Conservation (phyloP, 306 rosid species). For the Fagus sylvatica region DNA sequence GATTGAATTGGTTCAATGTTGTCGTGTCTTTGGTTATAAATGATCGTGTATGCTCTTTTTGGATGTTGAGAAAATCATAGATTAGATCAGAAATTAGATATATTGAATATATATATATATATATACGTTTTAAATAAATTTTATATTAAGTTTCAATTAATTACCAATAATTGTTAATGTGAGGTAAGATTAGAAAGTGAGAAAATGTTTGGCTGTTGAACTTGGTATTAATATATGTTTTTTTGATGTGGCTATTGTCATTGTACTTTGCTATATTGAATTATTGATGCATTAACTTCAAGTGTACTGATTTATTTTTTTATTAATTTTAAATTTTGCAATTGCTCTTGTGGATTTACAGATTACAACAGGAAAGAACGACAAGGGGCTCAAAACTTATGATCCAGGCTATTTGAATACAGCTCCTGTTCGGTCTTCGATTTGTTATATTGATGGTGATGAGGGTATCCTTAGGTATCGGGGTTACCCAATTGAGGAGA, state of each 20-base stretch:
- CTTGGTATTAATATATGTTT: background rate
- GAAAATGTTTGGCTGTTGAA: background rate
- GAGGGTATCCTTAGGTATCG: conserved; percentile 89
- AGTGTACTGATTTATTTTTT: background rate
- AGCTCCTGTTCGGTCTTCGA: conserved; percentile 80
- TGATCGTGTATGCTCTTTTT: background rate
- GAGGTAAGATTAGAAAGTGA: background rate
- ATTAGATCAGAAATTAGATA: background rate
- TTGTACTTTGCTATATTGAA: background rate
- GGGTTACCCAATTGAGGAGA: conserved; percentile 88
- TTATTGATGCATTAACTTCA: background rate
- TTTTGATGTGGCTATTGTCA: background rate
- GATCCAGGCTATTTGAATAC: conserved; percentile 93
- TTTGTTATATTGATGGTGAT: conserved; percentile 85
- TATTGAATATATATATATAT: background rate
- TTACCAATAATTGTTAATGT: background rate
- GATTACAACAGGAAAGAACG: conserved; percentile 68
- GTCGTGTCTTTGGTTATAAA: background rate
- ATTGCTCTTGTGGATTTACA: conserved; percentile 23
- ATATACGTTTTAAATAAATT: too few species aligned
- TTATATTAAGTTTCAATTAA: too few species aligned
- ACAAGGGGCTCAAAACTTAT: conserved; percentile 85
- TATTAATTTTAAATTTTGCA: background rate
- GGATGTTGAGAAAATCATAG: background rate
- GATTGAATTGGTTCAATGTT: background rate